phyloP scores from a whole-genome alignment of 768 basidiomycete species.

The Paxillus rubicundulus region DNA sequence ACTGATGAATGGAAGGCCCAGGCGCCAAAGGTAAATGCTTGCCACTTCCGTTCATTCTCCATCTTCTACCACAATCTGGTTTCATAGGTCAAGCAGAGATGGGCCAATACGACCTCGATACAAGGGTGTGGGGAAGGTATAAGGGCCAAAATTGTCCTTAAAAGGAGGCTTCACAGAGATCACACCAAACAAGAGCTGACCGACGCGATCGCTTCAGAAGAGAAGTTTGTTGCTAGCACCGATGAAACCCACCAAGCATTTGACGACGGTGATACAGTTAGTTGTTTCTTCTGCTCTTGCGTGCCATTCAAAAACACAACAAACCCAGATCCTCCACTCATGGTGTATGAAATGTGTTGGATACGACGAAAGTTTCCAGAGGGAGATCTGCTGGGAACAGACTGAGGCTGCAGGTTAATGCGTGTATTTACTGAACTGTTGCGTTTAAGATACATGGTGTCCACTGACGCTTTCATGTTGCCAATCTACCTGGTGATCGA shows the following conservation, averaged over 20 bases:
- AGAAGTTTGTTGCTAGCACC: conserved; percentile 12
- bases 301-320: not conserved
- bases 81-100: conserved; percentile 18
- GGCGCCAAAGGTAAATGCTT: conserved; percentile 3
- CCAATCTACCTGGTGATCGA: too few species aligned
- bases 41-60: not conserved
- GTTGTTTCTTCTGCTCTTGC: not conserved
- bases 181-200: conserved; percentile 10
- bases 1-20: conserved; percentile 19
- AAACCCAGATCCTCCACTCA: conserved; percentile 12
- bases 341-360: conserved; percentile 19
- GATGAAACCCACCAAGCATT: conserved; percentile 16
- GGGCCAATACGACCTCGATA: conserved; percentile 14
- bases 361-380: conserved; percentile 22
- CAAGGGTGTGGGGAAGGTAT: conserved; percentile 10
- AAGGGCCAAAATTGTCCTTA: conserved; percentile 17
- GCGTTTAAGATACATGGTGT: too few species aligned
- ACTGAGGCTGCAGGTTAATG: not conserved
- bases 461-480: too few species aligned
- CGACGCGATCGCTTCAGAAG: not conserved
- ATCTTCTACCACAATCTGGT: not conserved
- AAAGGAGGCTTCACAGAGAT: conserved; percentile 12
- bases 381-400: conserved; percentile 10
- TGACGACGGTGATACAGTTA: conserved; percentile 12
- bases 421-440: too few species aligned